These are phyloP conservation scores for Lasiosphaeria miniovina DNA, from an alignment of 495 filamentous ascomycete genomes.

Conservation along the genomic window DNA sequence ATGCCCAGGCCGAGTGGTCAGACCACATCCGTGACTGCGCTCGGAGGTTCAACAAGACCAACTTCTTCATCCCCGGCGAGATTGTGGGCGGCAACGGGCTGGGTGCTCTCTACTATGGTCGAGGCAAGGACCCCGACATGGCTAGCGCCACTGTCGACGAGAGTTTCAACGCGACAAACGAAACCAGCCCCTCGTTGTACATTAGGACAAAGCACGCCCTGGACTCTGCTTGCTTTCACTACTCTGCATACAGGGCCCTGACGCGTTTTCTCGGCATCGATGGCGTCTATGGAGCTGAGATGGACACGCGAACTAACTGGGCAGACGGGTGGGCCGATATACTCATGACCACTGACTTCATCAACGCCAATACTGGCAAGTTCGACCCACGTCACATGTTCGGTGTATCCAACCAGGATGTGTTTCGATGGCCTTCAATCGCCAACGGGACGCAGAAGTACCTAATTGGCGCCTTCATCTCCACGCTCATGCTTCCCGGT, in stretches of 20 bases:
- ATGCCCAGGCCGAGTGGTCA: slow-evolving; percentile 56
- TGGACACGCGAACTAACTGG: slow-evolving; percentile 57
- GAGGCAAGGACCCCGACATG: slow-evolving; percentile 60
- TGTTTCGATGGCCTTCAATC: slow-evolving; percentile 69
- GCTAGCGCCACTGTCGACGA: slow-evolving; percentile 46
- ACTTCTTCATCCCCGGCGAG: slow-evolving; percentile 66
- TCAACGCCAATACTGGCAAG: slow-evolving; percentile 65
- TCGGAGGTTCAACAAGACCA: slow-evolving; percentile 52
- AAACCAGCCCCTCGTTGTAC: background rate
- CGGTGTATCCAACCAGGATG: slow-evolving; percentile 68
- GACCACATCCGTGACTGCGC: slow-evolving; percentile 54
- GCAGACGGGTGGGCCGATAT: slow-evolving; percentile 60
- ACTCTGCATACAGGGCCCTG: slow-evolving; percentile 65
- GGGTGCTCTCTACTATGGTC: slow-evolving; percentile 61
- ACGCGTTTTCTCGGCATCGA: slow-evolving; percentile 65
- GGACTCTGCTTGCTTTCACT: slow-evolving; percentile 55
- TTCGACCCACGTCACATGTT: slow-evolving; percentile 73
- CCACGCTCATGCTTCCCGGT: slow-evolving; percentile 62
- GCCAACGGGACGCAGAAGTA: slow-evolving; percentile 58
- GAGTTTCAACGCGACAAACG: slow-evolving; percentile 1
- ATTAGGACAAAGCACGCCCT: background rate
- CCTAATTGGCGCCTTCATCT: slow-evolving; percentile 61
- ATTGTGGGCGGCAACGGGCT: slow-evolving; percentile 61
- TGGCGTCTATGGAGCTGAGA: slow-evolving; percentile 56
- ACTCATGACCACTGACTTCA: slow-evolving; percentile 60